Evolutionary conservation across 208 protist species (phyloP), one percentile per base, ranked within the genome.

Genomic region (Hexamita inflata): DNA sequence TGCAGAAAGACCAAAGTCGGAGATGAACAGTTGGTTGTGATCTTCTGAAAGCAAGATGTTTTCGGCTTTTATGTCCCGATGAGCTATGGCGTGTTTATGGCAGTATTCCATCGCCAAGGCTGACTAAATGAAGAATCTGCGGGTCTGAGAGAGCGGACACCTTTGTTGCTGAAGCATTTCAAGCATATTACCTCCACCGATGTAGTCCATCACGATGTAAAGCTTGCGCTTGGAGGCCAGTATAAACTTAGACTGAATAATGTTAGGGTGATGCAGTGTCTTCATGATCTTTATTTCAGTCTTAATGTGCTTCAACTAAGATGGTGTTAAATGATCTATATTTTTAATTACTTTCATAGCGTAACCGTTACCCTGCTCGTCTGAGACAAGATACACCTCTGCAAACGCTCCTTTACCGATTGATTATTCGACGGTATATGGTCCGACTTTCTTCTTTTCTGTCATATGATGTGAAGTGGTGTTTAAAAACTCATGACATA

Each of bases 51-150:
- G 76, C 65, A 92, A 89, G n/a, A 91, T 86, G 79, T 92, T 92
- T 57, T 86, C 81, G 4, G 90, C 85, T 66, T 91, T 92, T 75
- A 92, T 88, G 79, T 92, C 90, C 35, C 90, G 82, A 75, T 92
- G 90, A 42, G 92, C 85, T 64, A 92, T 84, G 24, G 80, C 75
- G 34, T 87, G 77, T 0, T 82, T 77, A 73, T 92, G 90, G 77
- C 86, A 90, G 80, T 87, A 90, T 65, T 82, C 78, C 58, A 92
- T 74, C 28, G 89, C 89, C 19, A 80, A 78, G 19, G 88, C 78
- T 34, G 90, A 80, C 79, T 92, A 88, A 73, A 78, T 78, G 65
- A 88, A 90, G 84, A 85, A 89, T 57, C 81, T 77, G n/a, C 86
- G 61, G 41, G 90, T 74, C 49, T 85, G 74, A 28, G 81, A 81